Conservation (phyloP, 768 basidiomycete species). For the Sporobolomyces pararoseus region DNA sequence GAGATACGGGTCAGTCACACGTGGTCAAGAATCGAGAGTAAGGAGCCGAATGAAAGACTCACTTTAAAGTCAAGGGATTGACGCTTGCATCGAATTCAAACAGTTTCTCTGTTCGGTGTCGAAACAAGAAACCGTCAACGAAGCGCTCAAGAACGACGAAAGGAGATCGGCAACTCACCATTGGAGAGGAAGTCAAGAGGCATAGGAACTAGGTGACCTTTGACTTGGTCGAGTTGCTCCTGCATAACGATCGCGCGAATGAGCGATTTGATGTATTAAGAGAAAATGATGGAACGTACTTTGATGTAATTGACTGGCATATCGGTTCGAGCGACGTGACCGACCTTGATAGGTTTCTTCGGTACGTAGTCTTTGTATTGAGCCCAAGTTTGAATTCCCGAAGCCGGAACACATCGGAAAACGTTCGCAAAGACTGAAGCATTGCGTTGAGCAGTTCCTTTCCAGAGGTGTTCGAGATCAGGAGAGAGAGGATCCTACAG, state of each 20-base stretch:
- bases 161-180: not conserved
- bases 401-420: constrained; percentile 41
- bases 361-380: constrained; percentile 37
- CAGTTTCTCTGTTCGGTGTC: not conserved
- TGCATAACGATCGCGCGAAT: not conserved
- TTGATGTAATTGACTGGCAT: constrained; percentile 40
- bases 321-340: constrained; percentile 29
- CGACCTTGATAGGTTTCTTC: constrained; percentile 34
- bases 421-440: constrained; percentile 35
- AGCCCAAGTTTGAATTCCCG: constrained; percentile 26
- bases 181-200: constrained; percentile 44
- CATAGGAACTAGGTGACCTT: constrained; percentile 41
- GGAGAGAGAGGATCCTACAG: constrained; percentile 44
- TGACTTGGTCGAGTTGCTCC: constrained; percentile 32
- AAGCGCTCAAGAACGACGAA: not conserved
- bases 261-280: not conserved
- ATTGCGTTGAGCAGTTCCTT: constrained; percentile 39
- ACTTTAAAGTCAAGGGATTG: constrained; percentile 31
- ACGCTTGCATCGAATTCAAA: constrained; percentile 24
- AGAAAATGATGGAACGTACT: not conserved
- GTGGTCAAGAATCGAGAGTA: not conserved
- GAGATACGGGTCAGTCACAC: not conserved
- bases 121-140: not conserved
- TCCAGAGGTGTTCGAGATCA: constrained; percentile 35
- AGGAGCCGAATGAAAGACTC: not conserved